These are phyloP conservation scores for Entrophospora sp. DNA, from an alignment of 192 early-diverging fungal species.

Conservation along the genomic window DNA sequence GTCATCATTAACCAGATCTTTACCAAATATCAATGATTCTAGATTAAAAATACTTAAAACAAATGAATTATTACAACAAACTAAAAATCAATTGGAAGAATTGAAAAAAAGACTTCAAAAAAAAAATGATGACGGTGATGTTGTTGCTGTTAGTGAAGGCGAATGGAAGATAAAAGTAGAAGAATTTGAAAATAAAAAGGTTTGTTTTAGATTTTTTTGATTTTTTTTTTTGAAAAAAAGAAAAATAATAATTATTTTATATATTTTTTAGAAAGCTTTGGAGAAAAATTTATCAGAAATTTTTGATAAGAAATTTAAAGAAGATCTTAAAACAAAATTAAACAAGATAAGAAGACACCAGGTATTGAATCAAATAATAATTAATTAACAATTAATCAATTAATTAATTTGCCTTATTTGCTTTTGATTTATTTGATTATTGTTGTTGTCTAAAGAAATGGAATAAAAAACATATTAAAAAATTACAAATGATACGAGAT, in stretches of 20 bases:
- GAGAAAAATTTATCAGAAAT: not conserved
- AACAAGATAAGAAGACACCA: conserved; percentile 16
- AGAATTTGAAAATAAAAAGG: not conserved
- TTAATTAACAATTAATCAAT: not conserved
- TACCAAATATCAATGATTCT: not conserved
- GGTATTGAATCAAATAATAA: not conserved
- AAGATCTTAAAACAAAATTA: conserved; percentile 11
- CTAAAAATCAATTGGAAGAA: not conserved
- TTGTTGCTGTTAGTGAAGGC: not conserved
- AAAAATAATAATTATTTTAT: not conserved
- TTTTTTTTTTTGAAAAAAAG: not conserved
- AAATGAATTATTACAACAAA: not conserved
- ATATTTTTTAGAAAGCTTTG: not conserved
- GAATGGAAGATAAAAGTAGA: not conserved
- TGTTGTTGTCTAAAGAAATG: conserved; percentile 24
- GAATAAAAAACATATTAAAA: conserved; percentile 21
- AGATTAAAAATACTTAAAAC: not conserved
- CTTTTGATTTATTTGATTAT: not conserved
- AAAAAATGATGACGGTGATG: no score
- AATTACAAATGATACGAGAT: conserved; percentile 21
- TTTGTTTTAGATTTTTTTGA: not conserved
- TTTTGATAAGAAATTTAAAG: not conserved
- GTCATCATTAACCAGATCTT: no score
- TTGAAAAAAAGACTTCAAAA: not conserved
- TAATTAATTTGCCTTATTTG: not conserved